Percentiles rank a stretch among this genome's conserved stretches.
These are phyloP conservation scores for Crotalaria pallida DNA, from an alignment of 306 rosid genomes.

Conservation along the genomic window DNA sequence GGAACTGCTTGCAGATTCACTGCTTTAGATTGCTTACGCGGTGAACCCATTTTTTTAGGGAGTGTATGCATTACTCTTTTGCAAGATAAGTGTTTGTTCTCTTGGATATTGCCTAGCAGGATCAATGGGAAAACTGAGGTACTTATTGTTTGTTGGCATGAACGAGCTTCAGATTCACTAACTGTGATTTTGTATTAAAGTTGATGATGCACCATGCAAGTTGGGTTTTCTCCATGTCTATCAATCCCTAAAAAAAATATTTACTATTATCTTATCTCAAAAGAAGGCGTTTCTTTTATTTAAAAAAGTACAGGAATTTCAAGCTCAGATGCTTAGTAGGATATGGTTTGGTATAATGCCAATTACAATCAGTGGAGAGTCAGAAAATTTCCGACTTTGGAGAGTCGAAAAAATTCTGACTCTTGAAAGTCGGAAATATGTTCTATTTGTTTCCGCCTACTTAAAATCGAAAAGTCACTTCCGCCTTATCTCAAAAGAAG, in stretches of 20 bases:
- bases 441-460: too few species aligned
- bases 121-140: constrained; percentile 89
- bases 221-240: background rate
- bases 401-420: too few species aligned
- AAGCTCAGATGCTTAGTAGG: constrained; percentile 12
- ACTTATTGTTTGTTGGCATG: constrained; percentile 16
- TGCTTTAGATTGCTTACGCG: constrained; percentile 8
- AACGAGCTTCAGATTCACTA: constrained; percentile 18
- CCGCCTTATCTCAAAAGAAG: background rate
- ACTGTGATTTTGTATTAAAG: constrained; percentile 11
- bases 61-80: constrained; percentile 85
- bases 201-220: constrained; percentile 1
- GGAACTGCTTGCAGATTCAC: constrained; percentile 8
- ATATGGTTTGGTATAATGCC: background rate
- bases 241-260: background rate
- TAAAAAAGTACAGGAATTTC: background rate
- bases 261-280: constrained; percentile 9
- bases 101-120: constrained; percentile 90
- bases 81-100: constrained; percentile 85
- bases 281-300: background rate
- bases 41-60: constrained; percentile 52
- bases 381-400: too few species aligned
- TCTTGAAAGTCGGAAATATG: too few species aligned
- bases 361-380: background rate
- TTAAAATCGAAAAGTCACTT: too few species aligned